Evolutionary conservation across 805 yeast species (phyloP).

Genomic region (Phaffomyces opuntiae): DNA sequence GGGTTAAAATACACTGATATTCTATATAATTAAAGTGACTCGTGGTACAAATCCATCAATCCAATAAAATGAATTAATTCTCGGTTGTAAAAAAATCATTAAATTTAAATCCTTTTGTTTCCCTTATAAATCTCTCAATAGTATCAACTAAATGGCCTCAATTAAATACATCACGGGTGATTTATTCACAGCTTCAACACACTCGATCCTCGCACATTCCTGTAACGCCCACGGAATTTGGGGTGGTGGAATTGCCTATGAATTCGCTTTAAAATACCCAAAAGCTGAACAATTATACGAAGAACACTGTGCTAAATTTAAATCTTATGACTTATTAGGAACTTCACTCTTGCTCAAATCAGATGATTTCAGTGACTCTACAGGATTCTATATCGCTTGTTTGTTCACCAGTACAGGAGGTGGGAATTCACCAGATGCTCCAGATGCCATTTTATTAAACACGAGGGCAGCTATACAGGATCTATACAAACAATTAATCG

Average conservation of each 20-base stretch:
- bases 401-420: constrained; percentile 64
- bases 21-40: no score
- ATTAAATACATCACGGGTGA: constrained; percentile 49
- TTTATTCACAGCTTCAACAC: constrained; percentile 33
- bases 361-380: constrained; percentile 16
- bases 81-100: neutral
- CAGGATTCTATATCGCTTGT: constrained; percentile 41
- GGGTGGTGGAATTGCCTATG: constrained; percentile 81
- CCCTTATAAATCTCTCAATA: no score
- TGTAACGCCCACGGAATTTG: constrained; percentile 75
- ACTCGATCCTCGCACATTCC: constrained; percentile 59
- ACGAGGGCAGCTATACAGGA: constrained; percentile 47
- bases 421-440: constrained; percentile 33
- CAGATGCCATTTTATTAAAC: constrained; percentile 39
- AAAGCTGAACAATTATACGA: constrained; percentile 44
- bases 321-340: constrained; percentile 41
- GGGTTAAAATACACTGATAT: constrained; percentile 1
- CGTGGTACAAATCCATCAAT: neutral
- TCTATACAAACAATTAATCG: constrained; percentile 32
- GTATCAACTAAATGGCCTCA: neutral
- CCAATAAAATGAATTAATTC: neutral
- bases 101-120: neutral
- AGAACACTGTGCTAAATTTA: constrained; percentile 17
- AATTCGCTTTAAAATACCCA: constrained; percentile 48
- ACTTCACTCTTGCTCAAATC: constrained; percentile 40